A percentile compares a stretch with the other conserved stretches of the same genome.
These are phyloP conservation scores for Coemansia sp. DNA, from an alignment of 371 early-diverging fungal genomes.

Conservation along the genomic window DNA sequence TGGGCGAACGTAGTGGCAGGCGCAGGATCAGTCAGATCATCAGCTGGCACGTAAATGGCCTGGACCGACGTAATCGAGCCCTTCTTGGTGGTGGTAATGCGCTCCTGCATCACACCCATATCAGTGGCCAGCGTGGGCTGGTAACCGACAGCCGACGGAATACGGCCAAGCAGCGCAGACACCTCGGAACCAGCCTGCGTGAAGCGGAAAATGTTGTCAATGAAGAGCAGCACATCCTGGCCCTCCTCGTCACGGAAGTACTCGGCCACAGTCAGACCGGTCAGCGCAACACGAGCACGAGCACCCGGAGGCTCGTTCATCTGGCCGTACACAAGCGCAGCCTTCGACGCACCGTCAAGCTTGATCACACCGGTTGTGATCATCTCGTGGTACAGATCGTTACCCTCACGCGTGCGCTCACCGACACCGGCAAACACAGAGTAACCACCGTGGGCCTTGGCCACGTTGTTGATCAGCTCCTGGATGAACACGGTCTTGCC, in stretches of 20 bases:
- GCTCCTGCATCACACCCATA: slow-evolving; percentile 98
- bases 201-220: slow-evolving; percentile 99
- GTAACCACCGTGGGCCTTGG: slow-evolving; percentile 98
- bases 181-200: slow-evolving; percentile 93
- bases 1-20: slow-evolving; percentile 98
- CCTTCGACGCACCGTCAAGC: slow-evolving; percentile 92
- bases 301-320: slow-evolving; percentile 99
- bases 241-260: slow-evolving; percentile 99
- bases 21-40: slow-evolving; percentile 99
- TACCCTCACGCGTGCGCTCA: slow-evolving; percentile 98
- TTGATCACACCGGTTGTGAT: slow-evolving; percentile 92
- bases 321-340: slow-evolving; percentile 96
- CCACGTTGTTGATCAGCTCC: slow-evolving; percentile 97
- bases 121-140: slow-evolving; percentile 96
- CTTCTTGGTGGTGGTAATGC: slow-evolving; percentile 99
- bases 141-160: slow-evolving; percentile 99
- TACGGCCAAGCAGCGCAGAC: slow-evolving; percentile 97
- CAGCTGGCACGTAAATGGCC: slow-evolving; percentile 98
- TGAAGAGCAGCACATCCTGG: slow-evolving; percentile 98
- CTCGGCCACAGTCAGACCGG: slow-evolving; percentile 97
- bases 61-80: slow-evolving; percentile 98
- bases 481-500: slow-evolving; percentile 98
- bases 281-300: slow-evolving; percentile 98
- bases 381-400: slow-evolving; percentile 98
- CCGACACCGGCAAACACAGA: slow-evolving; percentile 97